These are phyloP conservation scores for Cutaneotrichosporon cyanovorans DNA, from an alignment of 1,284 basidiomycete species.

Conservation along the genomic window DNA sequence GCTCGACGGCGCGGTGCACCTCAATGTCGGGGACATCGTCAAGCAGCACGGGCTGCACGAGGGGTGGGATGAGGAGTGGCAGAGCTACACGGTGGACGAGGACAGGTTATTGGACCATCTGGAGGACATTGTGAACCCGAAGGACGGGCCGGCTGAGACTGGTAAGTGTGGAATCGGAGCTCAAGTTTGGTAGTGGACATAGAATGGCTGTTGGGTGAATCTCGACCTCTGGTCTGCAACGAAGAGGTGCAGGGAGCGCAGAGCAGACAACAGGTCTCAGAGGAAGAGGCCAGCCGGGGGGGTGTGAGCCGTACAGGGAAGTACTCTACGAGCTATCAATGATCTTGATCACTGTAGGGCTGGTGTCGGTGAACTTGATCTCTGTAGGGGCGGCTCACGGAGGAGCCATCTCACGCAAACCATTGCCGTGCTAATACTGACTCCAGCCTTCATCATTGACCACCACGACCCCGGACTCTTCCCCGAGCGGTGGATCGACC, in stretches of 20 bases:
- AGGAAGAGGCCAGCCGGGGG: too few species aligned
- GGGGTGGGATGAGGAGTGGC: conserved; percentile 88
- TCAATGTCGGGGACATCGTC: conserved; percentile 82
- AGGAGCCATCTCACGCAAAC: too few species aligned
- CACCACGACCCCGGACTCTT: conserved; percentile 96
- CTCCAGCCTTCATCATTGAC: conserved; percentile 78
- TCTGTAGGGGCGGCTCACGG: too few species aligned
- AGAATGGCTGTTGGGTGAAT: conserved; percentile 60
- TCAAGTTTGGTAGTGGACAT: conserved; percentile 76
- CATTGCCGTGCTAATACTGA: conserved; percentile 6
- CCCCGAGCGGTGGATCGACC: conserved; percentile 92
- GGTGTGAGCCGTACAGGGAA: too few species aligned
- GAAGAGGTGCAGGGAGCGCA: too few species aligned
- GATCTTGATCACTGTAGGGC: too few species aligned
- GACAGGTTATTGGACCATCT: conserved; percentile 89
- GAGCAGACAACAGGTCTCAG: too few species aligned
- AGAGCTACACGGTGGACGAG: conserved; percentile 88
- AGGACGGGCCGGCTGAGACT: conserved; percentile 31
- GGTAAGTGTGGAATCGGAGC: conserved; percentile 26
- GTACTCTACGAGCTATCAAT: too few species aligned
- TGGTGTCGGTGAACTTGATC: too few species aligned
- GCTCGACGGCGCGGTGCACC: conserved; percentile 58
- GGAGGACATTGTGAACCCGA: conserved; percentile 54
- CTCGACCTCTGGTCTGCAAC: too few species aligned
- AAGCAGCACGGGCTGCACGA: conserved; percentile 77